Evolutionary conservation across 805 yeast genomes (phyloP).

Genomic region (Metschnikowia corniflorae): DNA sequence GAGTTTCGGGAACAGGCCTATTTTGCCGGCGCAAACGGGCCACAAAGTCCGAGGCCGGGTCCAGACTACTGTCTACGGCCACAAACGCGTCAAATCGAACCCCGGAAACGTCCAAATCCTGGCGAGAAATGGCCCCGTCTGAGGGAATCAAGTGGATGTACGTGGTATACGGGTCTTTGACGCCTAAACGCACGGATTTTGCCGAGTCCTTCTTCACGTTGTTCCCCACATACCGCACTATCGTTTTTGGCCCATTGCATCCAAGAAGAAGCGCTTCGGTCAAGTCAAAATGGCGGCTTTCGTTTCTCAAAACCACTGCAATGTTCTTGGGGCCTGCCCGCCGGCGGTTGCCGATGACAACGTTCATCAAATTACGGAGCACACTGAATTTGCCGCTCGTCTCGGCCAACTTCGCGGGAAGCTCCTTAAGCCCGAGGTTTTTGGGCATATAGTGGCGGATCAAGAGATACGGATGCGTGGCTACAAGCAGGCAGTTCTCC

Average conservation of each 20-base stretch:
- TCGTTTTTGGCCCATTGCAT: conserved; percentile 40
- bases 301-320: conserved; percentile 70
- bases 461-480: conserved; percentile 84
- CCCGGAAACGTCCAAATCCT: conserved; percentile 20
- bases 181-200: conserved; percentile 16
- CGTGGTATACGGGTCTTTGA: conserved; percentile 15
- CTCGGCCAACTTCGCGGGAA: conserved; percentile 65
- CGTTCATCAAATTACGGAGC: conserved; percentile 57
- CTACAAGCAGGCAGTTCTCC: conserved; percentile 70
- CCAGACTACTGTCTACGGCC: conserved; percentile 61
- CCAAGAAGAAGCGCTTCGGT: conserved; percentile 70
- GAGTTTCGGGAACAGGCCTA: conserved; percentile 15
- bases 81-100: conserved; percentile 55
- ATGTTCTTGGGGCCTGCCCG: conserved; percentile 43
- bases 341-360: conserved; percentile 38
- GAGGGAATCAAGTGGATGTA: conserved; percentile 44
- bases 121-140: conserved; percentile 25
- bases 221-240: conserved; percentile 61
- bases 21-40: conserved; percentile 28
- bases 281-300: conserved; percentile 60
- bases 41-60: conserved; percentile 34
- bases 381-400: conserved; percentile 83
- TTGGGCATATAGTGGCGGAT: conserved; percentile 86
- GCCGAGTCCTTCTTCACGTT: conserved; percentile 49
- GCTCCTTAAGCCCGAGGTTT: conserved; percentile 65